A percentile compares a stretch with the other conserved stretches of the same genome.
These are phyloP conservation scores for Alnus glutinosa DNA, from an alignment of 306 rosid species.

Conservation along the genomic window DNA sequence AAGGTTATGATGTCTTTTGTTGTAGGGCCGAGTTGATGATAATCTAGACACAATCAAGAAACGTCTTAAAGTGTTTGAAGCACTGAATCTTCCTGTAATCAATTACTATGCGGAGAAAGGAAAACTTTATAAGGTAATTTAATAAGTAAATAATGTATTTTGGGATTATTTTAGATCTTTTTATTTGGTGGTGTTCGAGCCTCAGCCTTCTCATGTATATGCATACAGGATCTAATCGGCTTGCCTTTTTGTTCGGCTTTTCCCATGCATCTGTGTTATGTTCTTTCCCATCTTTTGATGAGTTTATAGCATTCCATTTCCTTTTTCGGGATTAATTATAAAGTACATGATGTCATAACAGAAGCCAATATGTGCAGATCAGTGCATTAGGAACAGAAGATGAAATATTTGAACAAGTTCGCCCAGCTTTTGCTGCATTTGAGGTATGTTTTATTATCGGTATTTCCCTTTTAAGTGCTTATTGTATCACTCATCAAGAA, in stretches of 20 bases:
- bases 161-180: neutral
- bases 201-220: neutral
- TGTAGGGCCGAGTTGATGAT: slow-evolving; percentile 97
- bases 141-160: neutral
- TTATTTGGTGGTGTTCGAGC: neutral
- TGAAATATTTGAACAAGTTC: slow-evolving; percentile 84
- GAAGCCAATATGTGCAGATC: slow-evolving; percentile 58
- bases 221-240: slow-evolving; percentile 6
- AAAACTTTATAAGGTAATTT: slow-evolving; percentile 68
- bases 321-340: neutral
- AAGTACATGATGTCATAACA: slow-evolving; percentile 3
- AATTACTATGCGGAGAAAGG: slow-evolving; percentile 73
- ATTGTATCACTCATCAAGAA: neutral
- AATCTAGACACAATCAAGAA: slow-evolving; percentile 82
- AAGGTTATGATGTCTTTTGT: slow-evolving; percentile 23
- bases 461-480: neutral
- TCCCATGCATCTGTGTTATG: neutral
- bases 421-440: slow-evolving; percentile 55
- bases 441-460: slow-evolving; percentile 47
- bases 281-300: neutral
- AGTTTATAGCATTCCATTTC: neutral
- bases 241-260: neutral
- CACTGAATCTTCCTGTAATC: slow-evolving; percentile 75
- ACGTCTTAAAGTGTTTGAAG: slow-evolving; percentile 76
- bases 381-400: slow-evolving; percentile 80